Evolutionary conservation across 1,284 basidiomycete genomes (phyloP).

Genomic region (Ustilago vetiveriae): DNA sequence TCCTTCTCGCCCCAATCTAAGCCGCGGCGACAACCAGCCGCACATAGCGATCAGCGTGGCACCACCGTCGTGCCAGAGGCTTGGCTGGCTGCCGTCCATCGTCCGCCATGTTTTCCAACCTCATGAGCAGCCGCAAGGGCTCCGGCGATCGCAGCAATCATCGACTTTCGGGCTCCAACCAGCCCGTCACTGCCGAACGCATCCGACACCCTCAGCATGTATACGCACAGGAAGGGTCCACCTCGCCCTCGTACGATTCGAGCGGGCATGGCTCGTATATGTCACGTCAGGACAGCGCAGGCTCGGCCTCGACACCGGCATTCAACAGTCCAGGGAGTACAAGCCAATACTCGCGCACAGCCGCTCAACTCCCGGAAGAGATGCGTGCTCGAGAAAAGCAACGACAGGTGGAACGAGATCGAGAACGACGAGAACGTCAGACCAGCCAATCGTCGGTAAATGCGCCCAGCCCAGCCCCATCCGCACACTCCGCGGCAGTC

Average conservation of each 20-base stretch:
- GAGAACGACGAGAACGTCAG: conserved; percentile 35
- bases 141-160: conserved; percentile 41
- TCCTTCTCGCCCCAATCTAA: not conserved
- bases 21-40: not conserved
- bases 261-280: conserved; percentile 24
- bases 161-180: conserved; percentile 24
- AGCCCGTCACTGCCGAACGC: conserved; percentile 35
- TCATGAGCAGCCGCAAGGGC: conserved; percentile 41
- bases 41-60: conserved; percentile 2
- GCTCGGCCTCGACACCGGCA: conserved; percentile 24
- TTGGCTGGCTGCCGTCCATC: not conserved
- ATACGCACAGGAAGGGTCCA: conserved; percentile 24
- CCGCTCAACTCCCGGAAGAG: conserved; percentile 52
- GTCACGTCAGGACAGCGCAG: conserved; percentile 38
- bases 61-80: not conserved
- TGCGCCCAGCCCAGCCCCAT: conserved; percentile 10
- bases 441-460: conserved; percentile 30
- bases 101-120: conserved; percentile 41
- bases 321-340: conserved; percentile 23
- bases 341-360: conserved; percentile 22
- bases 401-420: conserved; percentile 38
- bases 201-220: conserved; percentile 48
- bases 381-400: conserved; percentile 47
- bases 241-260: conserved; percentile 24
- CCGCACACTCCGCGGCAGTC: conserved; percentile 3